These are phyloP conservation scores for Podospora pseudoanserina DNA, from an alignment of 495 filamentous ascomycete genomes.

Conservation along the genomic window DNA sequence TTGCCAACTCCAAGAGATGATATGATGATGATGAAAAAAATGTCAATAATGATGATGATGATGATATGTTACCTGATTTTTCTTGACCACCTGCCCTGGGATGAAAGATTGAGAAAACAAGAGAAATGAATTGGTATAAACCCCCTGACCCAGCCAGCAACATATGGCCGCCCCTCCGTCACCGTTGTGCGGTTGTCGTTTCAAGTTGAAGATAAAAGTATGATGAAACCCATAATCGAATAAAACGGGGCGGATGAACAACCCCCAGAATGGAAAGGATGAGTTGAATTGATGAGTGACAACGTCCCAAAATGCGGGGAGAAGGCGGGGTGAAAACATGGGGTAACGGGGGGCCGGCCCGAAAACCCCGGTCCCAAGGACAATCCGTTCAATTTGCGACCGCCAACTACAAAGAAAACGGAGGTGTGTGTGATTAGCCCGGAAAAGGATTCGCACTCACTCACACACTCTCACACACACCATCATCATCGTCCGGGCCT, in stretches of 20 bases:
- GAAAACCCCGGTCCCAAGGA: slow-evolving; percentile 7
- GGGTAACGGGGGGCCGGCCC: slow-evolving; percentile 6
- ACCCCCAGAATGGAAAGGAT: slow-evolving; percentile 6
- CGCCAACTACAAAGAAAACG: neutral
- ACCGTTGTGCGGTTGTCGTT: neutral
- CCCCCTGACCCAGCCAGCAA: neutral
- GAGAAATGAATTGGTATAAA: neutral
- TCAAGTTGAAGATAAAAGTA: neutral
- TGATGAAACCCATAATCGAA: slow-evolving; percentile 1
- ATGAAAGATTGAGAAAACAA: neutral
- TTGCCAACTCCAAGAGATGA: neutral
- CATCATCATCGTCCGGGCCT: neutral
- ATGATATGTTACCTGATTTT: slow-evolving; percentile 2
- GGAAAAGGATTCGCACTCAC: neutral
- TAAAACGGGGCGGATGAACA: slow-evolving; percentile 4
- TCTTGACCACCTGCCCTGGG: neutral
- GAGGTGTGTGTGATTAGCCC: slow-evolving; percentile 4
- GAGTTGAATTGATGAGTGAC: neutral
- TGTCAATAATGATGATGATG: slow-evolving; percentile 2
- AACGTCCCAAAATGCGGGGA: slow-evolving; percentile 8
- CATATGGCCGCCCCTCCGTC: neutral
- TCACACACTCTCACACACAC: neutral
- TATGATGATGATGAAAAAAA: neutral
- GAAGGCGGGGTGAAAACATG: slow-evolving; percentile 4
- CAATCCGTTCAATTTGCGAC: slow-evolving; percentile 11